Evolutionary conservation across 2,329 filamentous ascomycete species (phyloP), one percentile per base, ranked within the genome.

Genomic region (Exophiala lecanii-corni): DNA sequence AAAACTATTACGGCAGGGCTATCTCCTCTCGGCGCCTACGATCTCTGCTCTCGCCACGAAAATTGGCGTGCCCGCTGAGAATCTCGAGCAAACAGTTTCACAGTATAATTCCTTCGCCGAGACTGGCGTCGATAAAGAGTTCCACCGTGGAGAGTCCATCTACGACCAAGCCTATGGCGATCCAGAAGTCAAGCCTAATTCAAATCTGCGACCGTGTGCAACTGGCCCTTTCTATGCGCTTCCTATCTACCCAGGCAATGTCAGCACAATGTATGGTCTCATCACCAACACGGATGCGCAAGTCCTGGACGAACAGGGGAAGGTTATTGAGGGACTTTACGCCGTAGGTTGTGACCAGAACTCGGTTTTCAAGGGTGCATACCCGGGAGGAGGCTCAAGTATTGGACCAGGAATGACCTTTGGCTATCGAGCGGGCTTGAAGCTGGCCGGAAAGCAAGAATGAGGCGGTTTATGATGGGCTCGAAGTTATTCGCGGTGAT

Each of bases 131-230:
- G 62, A 65, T 32, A 50, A 54, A 20, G 58, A 67, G 39, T 67
- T 63, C 41, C 41, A 49, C 9, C 58, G 62, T n/a, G 63, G 64
- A 3, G 41, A 40, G n/a, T 58, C 45, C 37, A 36, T 52, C 4
- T 66, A 63, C 30, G 59, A 66, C 34, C 43, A 45, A 3, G 62
- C 53, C 50, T 58, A 62, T 19, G 63, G 62, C 12, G 62, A 66
- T 47, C 54, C 62, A 3, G 45, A 39, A 5, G 48, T 52, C 17
- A 46, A 45, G 26, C 56, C 56, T 9, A 63, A 64, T 43, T 57
- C 55, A 2, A 62, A 59, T 51, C 55, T 66, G 23, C 59, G 59
- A 4, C 37, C 53, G 10, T 50, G 64, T 21, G 51, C 44, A 5
- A 55, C 52, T 32, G 49, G 45, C 1, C 62, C 60, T 9, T 63